A percentile compares a stretch with the other conserved stretches of the same genome.
phyloP scores from a whole-genome alignment of 768 basidiomycete species.

The Leccinellum albellum region DNA sequence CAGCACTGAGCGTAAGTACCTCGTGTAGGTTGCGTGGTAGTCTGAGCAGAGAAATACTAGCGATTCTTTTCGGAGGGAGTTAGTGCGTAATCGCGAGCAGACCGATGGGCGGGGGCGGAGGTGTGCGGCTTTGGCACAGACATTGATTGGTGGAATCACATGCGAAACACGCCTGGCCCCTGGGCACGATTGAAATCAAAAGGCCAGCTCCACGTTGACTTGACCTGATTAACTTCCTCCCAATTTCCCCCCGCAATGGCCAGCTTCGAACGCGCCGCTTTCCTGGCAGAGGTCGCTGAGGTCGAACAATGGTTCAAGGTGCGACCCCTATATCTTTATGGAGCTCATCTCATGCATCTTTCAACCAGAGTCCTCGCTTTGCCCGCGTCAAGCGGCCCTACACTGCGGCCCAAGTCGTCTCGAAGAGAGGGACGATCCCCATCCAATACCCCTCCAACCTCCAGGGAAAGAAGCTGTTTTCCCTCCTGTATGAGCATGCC shows the following conservation, averaged over 20 bases:
- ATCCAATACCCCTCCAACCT: constrained; percentile 84
- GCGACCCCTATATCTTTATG: constrained; percentile 20
- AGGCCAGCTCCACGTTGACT: not conserved
- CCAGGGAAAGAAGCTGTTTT: constrained; percentile 84
- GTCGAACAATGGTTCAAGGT: constrained; percentile 96
- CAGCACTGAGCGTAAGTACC: not conserved
- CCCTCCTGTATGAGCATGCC: constrained; percentile 70
- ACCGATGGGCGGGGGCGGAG: not conserved
- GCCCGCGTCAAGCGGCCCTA: constrained; percentile 86
- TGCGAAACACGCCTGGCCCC: constrained; percentile 2
- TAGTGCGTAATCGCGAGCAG: constrained; percentile 25
- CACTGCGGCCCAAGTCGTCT: constrained; percentile 87
- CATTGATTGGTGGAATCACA: constrained; percentile 20
- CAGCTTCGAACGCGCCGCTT: constrained; percentile 56
- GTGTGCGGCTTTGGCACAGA: constrained; percentile 3
- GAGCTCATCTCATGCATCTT: not conserved
- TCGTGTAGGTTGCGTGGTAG: not conserved
- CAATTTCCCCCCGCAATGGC: constrained; percentile 43
- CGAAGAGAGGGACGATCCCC: constrained; percentile 85
- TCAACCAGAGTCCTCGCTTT: constrained; percentile 78
- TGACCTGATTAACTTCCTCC: not conserved
- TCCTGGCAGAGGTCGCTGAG: constrained; percentile 76
- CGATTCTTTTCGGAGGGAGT: constrained; percentile 6
- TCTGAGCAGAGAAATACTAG: not conserved
- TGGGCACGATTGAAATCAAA: constrained; percentile 20